A percentile compares a stretch with the other conserved stretches of the same genome.
Evolutionary conservation across 345 rosid species (phyloP).

Genomic region (Acer campestre): DNA sequence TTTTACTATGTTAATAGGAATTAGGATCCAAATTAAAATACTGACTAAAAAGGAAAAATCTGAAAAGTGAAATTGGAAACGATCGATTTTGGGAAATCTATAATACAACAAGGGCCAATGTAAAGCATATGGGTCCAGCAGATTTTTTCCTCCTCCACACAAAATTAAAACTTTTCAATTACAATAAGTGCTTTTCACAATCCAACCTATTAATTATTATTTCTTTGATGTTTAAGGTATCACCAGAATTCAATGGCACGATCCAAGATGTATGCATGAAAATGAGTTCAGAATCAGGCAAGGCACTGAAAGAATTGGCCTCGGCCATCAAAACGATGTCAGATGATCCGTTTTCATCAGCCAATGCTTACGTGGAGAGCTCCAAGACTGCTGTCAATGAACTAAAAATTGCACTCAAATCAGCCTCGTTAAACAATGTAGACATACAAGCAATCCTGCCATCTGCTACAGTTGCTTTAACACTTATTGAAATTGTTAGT

Average conservation of each 20-base stretch:
- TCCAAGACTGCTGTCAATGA: constrained; percentile 50
- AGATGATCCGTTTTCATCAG: constrained; percentile 33
- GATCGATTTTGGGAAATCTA: too few relatives aligned
- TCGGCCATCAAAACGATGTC: constrained; percentile 56
- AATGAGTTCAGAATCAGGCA: constrained; percentile 53
- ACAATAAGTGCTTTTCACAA: background rate
- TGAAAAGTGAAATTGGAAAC: too few relatives aligned
- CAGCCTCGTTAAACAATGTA: constrained; percentile 27
- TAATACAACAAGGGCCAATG: background rate
- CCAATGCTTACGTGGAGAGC: constrained; percentile 45
- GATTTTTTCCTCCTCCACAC: background rate
- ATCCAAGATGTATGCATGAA: constrained; percentile 49
- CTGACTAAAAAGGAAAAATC: too few relatives aligned
- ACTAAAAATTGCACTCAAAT: constrained; percentile 45
- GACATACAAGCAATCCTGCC: constrained; percentile 54
- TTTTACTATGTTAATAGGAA: too few relatives aligned
- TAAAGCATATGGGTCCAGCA: background rate
- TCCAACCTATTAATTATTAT: background rate
- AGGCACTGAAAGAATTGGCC: constrained; percentile 59
- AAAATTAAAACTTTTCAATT: too few relatives aligned
- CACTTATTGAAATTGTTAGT: constrained; percentile 49
- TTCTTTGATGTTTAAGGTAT: constrained; percentile 35
- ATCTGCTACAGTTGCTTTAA: constrained; percentile 58
- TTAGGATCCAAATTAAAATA: too few relatives aligned
- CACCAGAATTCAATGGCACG: constrained; percentile 41